These are phyloP conservation scores for Cetradonia linearis DNA, from an alignment of 495 filamentous ascomycete species.

Conservation along the genomic window DNA sequence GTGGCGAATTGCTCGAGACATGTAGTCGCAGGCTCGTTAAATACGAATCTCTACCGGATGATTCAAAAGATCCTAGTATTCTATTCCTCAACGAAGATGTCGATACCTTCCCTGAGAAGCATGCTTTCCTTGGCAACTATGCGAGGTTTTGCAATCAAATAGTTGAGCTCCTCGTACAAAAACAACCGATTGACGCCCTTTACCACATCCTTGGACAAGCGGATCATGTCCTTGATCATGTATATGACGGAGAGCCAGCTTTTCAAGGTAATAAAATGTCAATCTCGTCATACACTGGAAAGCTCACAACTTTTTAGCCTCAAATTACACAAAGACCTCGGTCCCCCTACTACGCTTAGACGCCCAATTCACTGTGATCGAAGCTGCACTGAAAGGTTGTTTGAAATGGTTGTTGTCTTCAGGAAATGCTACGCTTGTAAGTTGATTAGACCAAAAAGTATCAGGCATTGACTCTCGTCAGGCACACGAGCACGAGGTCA, in stretches of 20 bases:
- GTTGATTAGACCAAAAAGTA: conserved; percentile 15
- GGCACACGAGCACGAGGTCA: conserved; percentile 48
- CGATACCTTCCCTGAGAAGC: conserved; percentile 85
- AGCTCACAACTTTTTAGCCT: conserved; percentile 1
- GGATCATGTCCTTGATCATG: conserved; percentile 57
- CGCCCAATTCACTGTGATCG: conserved; percentile 79
- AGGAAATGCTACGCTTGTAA: conserved; percentile 45
- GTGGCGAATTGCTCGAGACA: conserved; percentile 65
- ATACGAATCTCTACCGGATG: conserved; percentile 74
- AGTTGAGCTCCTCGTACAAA: conserved; percentile 71
- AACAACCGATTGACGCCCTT: conserved; percentile 73
- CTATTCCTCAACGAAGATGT: conserved; percentile 83
- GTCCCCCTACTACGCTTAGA: conserved; percentile 69
- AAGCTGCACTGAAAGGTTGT: conserved; percentile 85
- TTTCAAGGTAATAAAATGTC: conserved; percentile 50
- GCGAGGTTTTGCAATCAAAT: conserved; percentile 76
- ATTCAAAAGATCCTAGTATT: conserved; percentile 67
- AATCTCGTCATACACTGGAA: background rate
- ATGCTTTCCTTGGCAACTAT: conserved; percentile 97
- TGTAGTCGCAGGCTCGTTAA: conserved; percentile 68
- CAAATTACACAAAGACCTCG: conserved; percentile 68
- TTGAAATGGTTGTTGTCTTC: conserved; percentile 60
- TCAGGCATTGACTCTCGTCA: conserved; percentile 27
- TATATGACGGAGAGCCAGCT: conserved; percentile 60
- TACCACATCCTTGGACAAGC: conserved; percentile 72